A percentile compares a stretch with the other conserved stretches of the same genome.
Evolutionary conservation across 768 basidiomycete species (phyloP).

Genomic region (Dendrothele bispora): DNA sequence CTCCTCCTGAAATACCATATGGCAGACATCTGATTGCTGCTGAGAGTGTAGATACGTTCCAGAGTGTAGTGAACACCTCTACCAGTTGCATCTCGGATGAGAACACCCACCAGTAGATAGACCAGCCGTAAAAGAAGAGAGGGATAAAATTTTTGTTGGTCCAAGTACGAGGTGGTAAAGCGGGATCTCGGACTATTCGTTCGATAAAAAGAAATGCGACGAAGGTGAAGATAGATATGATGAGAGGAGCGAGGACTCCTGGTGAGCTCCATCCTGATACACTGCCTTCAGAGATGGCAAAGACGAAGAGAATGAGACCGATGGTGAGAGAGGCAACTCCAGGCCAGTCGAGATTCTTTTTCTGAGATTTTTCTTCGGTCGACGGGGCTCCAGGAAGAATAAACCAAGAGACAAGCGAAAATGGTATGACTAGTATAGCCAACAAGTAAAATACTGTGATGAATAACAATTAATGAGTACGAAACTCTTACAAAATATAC

Average conservation of each 20-base stretch:
- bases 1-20: constrained; percentile 2
- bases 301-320: constrained; percentile 32
- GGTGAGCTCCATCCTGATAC: constrained; percentile 35
- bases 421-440: constrained; percentile 31
- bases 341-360: constrained; percentile 12
- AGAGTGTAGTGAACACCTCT: constrained; percentile 25
- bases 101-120: constrained; percentile 16
- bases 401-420: constrained; percentile 10
- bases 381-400: constrained; percentile 14
- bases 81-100: constrained; percentile 33
- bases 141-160: constrained; percentile 36
- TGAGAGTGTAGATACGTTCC: constrained; percentile 2
- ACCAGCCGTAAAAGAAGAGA: constrained; percentile 31
- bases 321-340: constrained; percentile 13
- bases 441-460: constrained; percentile 42
- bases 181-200: constrained; percentile 10
- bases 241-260: constrained; percentile 40
- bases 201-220: constrained; percentile 49
- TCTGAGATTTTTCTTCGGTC: background rate
- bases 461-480: background rate
- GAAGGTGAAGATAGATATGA: constrained; percentile 38
- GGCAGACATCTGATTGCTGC: constrained; percentile 7
- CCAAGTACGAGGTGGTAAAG: constrained; percentile 37
- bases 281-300: constrained; percentile 30
- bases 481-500: background rate